Conservation (phyloP, 345 rosid species). For the Durio zibethinus region DNA sequence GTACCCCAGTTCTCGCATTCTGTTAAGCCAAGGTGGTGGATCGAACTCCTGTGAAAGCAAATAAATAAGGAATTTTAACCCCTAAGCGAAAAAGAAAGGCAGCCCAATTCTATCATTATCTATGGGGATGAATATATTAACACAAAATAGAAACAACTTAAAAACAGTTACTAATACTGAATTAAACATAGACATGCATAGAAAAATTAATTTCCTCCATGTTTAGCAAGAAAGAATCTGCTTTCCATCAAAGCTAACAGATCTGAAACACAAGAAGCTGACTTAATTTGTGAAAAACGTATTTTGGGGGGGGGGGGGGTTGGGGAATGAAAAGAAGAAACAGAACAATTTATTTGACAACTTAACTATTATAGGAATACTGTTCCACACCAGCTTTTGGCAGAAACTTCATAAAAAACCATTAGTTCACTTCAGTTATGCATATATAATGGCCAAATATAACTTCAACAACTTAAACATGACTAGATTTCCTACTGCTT, state of each 20-base stretch:
- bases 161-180: neutral
- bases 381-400: neutral
- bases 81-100: neutral
- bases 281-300: neutral
- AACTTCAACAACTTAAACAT: neutral
- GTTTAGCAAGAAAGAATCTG: neutral
- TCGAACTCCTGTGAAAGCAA: constrained; percentile 66
- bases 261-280: neutral
- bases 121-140: neutral
- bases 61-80: constrained; percentile 8
- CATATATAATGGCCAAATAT: neutral
- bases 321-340: neutral
- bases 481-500: neutral
- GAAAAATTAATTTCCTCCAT: neutral
- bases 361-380: neutral
- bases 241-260: neutral
- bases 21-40: constrained; percentile 97
- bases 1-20: constrained; percentile 96
- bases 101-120: neutral
- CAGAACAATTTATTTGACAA: neutral
- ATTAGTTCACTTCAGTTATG: neutral
- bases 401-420: neutral
- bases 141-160: neutral
- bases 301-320: neutral
- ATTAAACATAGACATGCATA: neutral